phyloP scores from a whole-genome alignment of 495 filamentous ascomycete genomes.

The Neurospora africana region DNA sequence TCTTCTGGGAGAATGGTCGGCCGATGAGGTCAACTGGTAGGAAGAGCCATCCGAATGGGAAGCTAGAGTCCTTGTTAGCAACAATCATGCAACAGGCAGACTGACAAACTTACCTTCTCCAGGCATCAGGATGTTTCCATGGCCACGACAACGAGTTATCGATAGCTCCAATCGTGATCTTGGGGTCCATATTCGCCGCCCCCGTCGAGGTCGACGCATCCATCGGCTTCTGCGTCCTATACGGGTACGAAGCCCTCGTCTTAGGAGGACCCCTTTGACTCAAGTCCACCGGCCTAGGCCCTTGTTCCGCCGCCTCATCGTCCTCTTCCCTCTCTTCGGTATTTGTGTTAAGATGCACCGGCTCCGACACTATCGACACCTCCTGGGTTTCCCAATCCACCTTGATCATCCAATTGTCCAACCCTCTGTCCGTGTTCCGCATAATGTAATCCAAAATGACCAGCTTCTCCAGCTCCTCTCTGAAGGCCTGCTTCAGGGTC shows the following conservation, averaged over 20 bases:
- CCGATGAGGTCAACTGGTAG: conserved; percentile 93
- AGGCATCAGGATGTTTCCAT: conserved; percentile 97
- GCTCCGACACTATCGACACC: conserved; percentile 77
- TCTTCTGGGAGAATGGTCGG: conserved; percentile 87
- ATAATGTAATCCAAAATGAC: conserved; percentile 99
- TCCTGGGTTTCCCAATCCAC: conserved; percentile 75
- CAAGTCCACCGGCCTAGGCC: conserved; percentile 49
- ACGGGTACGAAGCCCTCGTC: conserved; percentile 51
- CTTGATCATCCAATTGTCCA: conserved; percentile 99
- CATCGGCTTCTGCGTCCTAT: conserved; percentile 77
- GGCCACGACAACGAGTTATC: conserved; percentile 98
- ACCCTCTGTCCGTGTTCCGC: conserved; percentile 92
- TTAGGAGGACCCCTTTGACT: conserved; percentile 32
- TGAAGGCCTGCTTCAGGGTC: conserved; percentile 75
- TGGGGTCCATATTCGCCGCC: conserved; percentile 42
- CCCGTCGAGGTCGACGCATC: conserved; percentile 55
- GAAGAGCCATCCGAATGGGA: conserved; percentile 97
- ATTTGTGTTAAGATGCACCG: conserved; percentile 52
- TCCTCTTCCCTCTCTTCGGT: conserved; percentile 38
- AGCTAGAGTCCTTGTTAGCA: conserved; percentile 40
- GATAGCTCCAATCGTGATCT: conserved; percentile 79
- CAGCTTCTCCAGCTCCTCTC: conserved; percentile 92
- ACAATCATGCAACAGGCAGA: background rate
- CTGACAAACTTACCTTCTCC: conserved; percentile 36
- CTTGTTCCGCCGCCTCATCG: conserved; percentile 44